A percentile compares a stretch with the other conserved stretches of the same genome.
Conservation (phyloP, 2,329 filamentous ascomycete species). For the Pseudogymnoascus sp. region DNA sequence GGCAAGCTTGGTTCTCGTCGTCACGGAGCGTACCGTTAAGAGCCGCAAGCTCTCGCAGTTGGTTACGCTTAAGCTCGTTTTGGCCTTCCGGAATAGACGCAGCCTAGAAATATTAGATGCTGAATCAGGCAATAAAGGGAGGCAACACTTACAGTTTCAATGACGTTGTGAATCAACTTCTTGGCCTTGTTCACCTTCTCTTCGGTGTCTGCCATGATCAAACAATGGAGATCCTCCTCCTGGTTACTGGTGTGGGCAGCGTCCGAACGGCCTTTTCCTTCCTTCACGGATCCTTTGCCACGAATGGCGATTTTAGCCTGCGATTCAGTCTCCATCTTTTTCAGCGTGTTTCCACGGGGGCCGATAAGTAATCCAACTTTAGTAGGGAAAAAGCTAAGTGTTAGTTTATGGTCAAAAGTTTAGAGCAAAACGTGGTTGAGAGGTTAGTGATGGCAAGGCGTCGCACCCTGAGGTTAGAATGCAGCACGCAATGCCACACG, state of each 20-base stretch:
- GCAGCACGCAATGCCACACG: constrained; percentile 29
- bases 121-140: background rate
- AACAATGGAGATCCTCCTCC: constrained; percentile 96
- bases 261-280: constrained; percentile 98
- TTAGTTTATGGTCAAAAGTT: constrained; percentile 58
- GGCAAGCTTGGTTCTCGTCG: constrained; percentile 97
- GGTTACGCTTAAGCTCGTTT: constrained; percentile 97
- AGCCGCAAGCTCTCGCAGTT: constrained; percentile 92
- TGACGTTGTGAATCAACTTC: constrained; percentile 95
- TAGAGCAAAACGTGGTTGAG: constrained; percentile 27
- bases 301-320: constrained; percentile 98
- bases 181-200: constrained; percentile 99
- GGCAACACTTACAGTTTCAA: constrained; percentile 72
- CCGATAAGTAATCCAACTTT: constrained; percentile 99
- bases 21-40: constrained; percentile 98
- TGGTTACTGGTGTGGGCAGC: constrained; percentile 99
- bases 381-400: constrained; percentile 73
- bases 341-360: constrained; percentile 98
- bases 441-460: constrained; percentile 29
- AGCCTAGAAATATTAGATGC: constrained; percentile 51
- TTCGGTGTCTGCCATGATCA: constrained; percentile 99
- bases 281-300: constrained; percentile 98
- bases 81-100: constrained; percentile 97
- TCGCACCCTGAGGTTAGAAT: constrained; percentile 22
- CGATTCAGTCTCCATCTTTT: constrained; percentile 99